phyloP scores from a whole-genome alignment of 2,329 filamentous ascomycete species.

The Lachnellula occidentalis region DNA sequence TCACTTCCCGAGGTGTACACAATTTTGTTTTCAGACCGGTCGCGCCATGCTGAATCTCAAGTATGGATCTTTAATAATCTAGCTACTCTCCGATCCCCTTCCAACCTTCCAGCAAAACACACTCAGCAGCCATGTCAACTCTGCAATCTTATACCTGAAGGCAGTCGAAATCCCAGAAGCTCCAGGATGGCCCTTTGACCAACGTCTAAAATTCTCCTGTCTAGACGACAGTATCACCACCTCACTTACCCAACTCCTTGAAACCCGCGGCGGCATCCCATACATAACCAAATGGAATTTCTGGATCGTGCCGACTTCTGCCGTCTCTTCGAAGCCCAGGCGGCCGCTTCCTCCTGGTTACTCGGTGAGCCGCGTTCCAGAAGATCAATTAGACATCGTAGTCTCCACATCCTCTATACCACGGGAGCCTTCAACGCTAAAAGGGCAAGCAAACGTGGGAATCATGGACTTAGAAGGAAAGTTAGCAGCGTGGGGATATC shows the following conservation, averaged over 20 bases:
- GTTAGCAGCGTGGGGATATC: conserved; percentile 27
- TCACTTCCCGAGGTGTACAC: conserved; percentile 18
- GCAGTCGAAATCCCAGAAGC: conserved; percentile 20
- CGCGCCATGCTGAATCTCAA: conserved; percentile 26
- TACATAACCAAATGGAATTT: conserved; percentile 21
- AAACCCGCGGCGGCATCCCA: conserved; percentile 10
- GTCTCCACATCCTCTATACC: conserved; percentile 25
- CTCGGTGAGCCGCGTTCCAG: conserved; percentile 18
- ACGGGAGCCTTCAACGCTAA: conserved; percentile 20
- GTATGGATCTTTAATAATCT: conserved; percentile 29
- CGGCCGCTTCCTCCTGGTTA: conserved; percentile 16
- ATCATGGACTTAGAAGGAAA: conserved; percentile 14
- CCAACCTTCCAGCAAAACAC: not conserved
- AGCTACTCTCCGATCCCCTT: conserved; percentile 8
- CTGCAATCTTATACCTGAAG: conserved; percentile 19
- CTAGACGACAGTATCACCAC: conserved; percentile 17
- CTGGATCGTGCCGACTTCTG: conserved; percentile 13
- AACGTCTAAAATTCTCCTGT: conserved; percentile 21
- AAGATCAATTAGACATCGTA: conserved; percentile 24
- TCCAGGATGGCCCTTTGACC: conserved; percentile 28
- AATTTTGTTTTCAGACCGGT: conserved; percentile 28
- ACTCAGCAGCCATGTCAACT: conserved; percentile 14
- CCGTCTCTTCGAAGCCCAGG: not conserved
- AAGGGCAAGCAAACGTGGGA: conserved; percentile 21
- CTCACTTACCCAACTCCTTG: conserved; percentile 9